A percentile compares a stretch with the other conserved stretches of the same genome.
Conservation (phyloP, 768 basidiomycete species). For the Tylopilus subfusipes region DNA sequence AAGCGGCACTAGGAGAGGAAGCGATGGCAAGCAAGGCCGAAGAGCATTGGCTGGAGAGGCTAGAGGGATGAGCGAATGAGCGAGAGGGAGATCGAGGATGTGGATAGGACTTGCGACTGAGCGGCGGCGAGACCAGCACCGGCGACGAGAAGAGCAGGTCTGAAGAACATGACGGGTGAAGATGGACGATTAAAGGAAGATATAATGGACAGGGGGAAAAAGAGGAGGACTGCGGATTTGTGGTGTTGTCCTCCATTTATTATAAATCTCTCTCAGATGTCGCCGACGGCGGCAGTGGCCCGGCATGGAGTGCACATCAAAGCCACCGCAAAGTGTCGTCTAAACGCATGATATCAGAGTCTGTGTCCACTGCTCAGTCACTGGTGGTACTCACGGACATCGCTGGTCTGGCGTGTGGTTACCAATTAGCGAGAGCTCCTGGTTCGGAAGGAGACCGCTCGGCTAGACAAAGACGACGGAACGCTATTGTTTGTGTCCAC, state of each 20-base stretch:
- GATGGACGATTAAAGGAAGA: background rate
- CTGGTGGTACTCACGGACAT: too few species aligned
- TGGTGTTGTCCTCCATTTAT: constrained; percentile 12
- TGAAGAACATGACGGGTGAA: constrained; percentile 24
- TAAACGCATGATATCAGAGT: too few species aligned
- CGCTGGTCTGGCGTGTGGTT: too few species aligned
- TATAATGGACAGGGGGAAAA: background rate
- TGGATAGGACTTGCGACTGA: constrained; percentile 38
- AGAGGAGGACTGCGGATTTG: constrained; percentile 9
- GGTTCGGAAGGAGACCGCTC: too few species aligned
- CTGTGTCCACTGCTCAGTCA: too few species aligned
- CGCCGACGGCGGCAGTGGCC: background rate
- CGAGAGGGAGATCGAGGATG: background rate
- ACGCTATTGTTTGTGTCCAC: background rate
- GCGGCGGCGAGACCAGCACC: constrained; percentile 39
- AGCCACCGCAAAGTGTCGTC: too few species aligned
- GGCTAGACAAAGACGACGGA: background rate
- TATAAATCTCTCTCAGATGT: background rate
- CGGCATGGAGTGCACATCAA: background rate
- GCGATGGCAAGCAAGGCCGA: constrained; percentile 44
- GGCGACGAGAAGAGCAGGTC: constrained; percentile 25
- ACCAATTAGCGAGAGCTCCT: too few species aligned
- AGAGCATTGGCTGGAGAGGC: constrained; percentile 40
- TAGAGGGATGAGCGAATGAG: background rate
- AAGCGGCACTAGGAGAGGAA: constrained; percentile 33